Evolutionary conservation across 2,329 filamentous ascomycete genomes (phyloP).

Genomic region (Canariomyces notabilis): DNA sequence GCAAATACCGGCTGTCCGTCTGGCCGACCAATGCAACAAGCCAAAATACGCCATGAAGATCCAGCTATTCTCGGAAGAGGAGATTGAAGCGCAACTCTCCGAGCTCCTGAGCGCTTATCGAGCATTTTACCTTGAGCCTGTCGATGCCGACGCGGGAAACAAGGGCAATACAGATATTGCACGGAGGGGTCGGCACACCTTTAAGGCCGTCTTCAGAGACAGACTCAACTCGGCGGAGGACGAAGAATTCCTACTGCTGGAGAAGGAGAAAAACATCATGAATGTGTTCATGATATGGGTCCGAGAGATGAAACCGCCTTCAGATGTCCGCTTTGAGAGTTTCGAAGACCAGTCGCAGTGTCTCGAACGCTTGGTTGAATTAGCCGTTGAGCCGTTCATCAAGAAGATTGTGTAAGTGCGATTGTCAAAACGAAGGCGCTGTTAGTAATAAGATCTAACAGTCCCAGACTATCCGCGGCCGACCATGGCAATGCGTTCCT

Average conservation of each 20-base stretch:
- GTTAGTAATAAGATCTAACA: not conserved
- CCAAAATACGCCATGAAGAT: conserved; percentile 6
- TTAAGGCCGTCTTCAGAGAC: conserved; percentile 13
- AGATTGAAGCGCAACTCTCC: conserved; percentile 16
- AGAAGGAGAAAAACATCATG: conserved; percentile 21
- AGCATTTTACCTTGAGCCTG: conserved; percentile 14
- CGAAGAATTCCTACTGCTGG: conserved; percentile 12
- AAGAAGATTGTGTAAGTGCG: conserved; percentile 14
- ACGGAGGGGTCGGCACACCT: conserved; percentile 5
- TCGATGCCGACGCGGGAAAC: not conserved
- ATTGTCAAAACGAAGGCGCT: not conserved
- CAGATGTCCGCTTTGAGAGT: not conserved
- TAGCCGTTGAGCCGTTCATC: conserved; percentile 9
- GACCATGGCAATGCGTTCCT: conserved; percentile 4
- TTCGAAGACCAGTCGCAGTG: conserved; percentile 8
- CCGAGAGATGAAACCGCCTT: conserved; percentile 9
- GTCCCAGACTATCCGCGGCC: conserved; percentile 1
- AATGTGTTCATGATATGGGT: conserved; percentile 14
- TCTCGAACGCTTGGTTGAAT: not conserved
- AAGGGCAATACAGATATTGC: not conserved
- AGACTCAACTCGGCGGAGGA: conserved; percentile 11
- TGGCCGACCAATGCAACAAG: not conserved
- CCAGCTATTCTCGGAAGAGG: conserved; percentile 15
- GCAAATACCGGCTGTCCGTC: not conserved
- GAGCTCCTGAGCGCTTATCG: conserved; percentile 15